Percentiles rank a stretch among this genome's conserved stretches.
Conservation (phyloP, 2,329 filamentous ascomycete species). For the Colletotrichum brevisporum region DNA sequence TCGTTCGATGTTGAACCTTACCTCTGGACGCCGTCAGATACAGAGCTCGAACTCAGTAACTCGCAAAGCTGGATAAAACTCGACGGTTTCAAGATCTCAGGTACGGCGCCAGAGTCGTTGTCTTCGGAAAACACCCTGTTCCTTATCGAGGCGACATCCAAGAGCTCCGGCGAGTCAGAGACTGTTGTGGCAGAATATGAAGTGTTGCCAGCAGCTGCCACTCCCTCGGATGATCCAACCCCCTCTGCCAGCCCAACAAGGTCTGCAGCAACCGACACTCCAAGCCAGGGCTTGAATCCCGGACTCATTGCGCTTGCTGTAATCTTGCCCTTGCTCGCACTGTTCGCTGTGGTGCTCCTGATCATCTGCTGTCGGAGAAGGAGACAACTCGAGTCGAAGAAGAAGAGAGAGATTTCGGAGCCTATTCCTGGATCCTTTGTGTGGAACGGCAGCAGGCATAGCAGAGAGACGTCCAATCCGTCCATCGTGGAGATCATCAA, state of each 20-base stretch:
- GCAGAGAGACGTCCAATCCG: constrained; percentile 28
- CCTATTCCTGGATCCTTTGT: constrained; percentile 49
- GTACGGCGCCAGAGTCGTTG: constrained; percentile 55
- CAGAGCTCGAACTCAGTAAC: constrained; percentile 55
- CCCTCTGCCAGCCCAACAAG: constrained; percentile 44
- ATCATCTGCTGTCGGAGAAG: constrained; percentile 49
- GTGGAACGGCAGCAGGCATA: constrained; percentile 43
- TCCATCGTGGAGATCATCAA: constrained; percentile 42
- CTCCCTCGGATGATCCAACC: constrained; percentile 44
- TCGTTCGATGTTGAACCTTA: constrained; percentile 59
- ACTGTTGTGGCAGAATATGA: constrained; percentile 55
- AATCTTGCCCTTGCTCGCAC: constrained; percentile 32
- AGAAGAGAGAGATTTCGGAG: constrained; percentile 48
- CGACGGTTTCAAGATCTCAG: constrained; percentile 55
- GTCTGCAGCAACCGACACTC: constrained; percentile 39
- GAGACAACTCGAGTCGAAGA: constrained; percentile 40
- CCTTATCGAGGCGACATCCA: constrained; percentile 50
- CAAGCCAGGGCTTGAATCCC: constrained; percentile 20
- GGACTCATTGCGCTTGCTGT: constrained; percentile 39
- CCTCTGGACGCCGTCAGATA: constrained; percentile 55
- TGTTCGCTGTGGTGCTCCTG: constrained; percentile 37
- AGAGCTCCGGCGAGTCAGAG: constrained; percentile 51
- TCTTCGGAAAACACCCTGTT: constrained; percentile 45
- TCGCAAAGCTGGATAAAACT: constrained; percentile 60
- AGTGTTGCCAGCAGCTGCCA: constrained; percentile 49